Evolutionary conservation across 192 early-diverging fungal genomes (phyloP), one percentile per base, ranked within the genome.

Genomic region (Rhizophagus clarus): DNA sequence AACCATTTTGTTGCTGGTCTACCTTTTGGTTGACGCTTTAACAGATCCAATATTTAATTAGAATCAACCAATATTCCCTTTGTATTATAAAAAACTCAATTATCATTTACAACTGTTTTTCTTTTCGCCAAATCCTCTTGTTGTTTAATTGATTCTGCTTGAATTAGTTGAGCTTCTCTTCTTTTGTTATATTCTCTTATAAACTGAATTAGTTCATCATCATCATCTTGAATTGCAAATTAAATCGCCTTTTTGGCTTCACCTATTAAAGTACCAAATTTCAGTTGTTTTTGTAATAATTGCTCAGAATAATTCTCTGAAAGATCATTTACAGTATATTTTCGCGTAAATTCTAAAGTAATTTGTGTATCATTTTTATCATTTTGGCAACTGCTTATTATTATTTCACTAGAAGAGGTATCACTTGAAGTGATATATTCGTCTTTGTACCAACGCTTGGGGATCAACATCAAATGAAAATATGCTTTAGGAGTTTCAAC

Each of bases 291-390:
- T 0, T 24, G 5, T 62, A 5, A 62, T 62, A 62, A 24, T 62
- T 62, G 15, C 20, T 62, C 24, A 0, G 20, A 62, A 17, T 22
- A 5, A 24, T 62, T 62, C 24, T 62, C 61, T 62, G 61, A 62
- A 24, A 62, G 61, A 62, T 62, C n/a, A 62, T 17, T 62, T 62
- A 62, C 24, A 62, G 61, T 62, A 62, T 62, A 62, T 62, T 62
- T 62, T 24, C 0, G 22, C 8, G 17, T 12, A 62, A 62, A 62
- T 62, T 62, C n/a, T 62, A 9, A 24, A 62, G 9, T 24, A 22
- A 20, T 4, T 62, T 14, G 61, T 20, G 61, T 12, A 62, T 62
- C 5, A 26, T 4, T 4, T 7, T 62, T 1, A 62, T 5, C 24
- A 62, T 10, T 37, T 7, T 37, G 0, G 5, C 6, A 24, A 62